These are phyloP conservation scores for Pythium plurisporium DNA, from an alignment of 352 stramenopile genomes.

Conservation along the genomic window DNA sequence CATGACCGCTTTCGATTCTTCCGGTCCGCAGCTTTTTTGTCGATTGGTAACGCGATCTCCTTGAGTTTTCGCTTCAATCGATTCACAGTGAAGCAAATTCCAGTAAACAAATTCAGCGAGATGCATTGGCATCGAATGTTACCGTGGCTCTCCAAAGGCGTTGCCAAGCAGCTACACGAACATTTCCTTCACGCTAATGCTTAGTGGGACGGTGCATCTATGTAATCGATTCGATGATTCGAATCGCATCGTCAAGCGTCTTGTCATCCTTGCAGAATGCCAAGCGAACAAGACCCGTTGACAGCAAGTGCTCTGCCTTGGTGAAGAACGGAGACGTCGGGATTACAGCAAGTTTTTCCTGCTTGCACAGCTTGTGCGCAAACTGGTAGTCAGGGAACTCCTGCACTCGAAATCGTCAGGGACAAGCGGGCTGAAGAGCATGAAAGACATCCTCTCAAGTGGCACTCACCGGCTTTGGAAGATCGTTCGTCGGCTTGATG, in stretches of 20 bases:
- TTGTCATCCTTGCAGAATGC: conserved; percentile 97
- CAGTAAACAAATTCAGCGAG: conserved; percentile 74
- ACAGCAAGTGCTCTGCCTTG: conserved; percentile 70
- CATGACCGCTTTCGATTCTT: conserved; percentile 57
- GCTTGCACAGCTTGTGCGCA: conserved; percentile 87
- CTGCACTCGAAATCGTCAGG: conserved; percentile 25
- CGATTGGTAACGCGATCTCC: conserved; percentile 56
- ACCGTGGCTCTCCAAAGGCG: conserved; percentile 62
- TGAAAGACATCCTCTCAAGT: background rate
- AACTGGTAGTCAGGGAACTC: conserved; percentile 86
- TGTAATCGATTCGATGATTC: conserved; percentile 43
- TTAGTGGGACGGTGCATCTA: background rate
- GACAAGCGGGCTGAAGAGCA: conserved; percentile 2
- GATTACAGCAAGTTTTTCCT: conserved; percentile 91
- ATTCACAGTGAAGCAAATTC: conserved; percentile 51
- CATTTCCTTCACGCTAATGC: conserved; percentile 33
- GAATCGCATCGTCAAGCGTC: conserved; percentile 85
- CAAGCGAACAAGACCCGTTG: conserved; percentile 82
- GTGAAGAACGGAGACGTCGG: conserved; percentile 94
- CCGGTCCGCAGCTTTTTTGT: conserved; percentile 37
- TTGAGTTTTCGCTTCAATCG: conserved; percentile 77
- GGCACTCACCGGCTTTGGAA: conserved; percentile 54
- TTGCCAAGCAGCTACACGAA: conserved; percentile 44
- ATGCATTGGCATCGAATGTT: conserved; percentile 87
- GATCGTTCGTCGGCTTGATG: conserved; percentile 42